phyloP scores from a whole-genome alignment of 495 filamentous ascomycete genomes.

The Durotheca rogersii region DNA sequence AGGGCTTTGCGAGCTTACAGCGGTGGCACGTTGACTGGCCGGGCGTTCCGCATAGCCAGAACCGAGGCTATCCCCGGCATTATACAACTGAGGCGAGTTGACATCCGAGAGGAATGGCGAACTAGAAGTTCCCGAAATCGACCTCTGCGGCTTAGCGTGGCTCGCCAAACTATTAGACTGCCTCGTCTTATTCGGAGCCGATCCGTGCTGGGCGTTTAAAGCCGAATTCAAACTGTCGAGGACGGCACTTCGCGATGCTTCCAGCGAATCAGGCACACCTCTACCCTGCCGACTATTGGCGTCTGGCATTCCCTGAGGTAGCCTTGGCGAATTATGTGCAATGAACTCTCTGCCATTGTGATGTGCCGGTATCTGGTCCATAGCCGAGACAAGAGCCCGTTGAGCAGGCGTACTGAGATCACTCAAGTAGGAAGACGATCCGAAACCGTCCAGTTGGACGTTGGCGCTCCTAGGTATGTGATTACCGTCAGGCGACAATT shows the following conservation, averaged over 20 bases:
- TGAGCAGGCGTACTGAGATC: constrained; percentile 15
- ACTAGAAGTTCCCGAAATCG: constrained; percentile 3
- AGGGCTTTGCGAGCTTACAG: constrained; percentile 9
- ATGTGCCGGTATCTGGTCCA: not conserved
- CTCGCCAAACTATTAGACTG: not conserved
- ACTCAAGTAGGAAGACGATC: constrained; percentile 27
- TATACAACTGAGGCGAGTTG: constrained; percentile 7
- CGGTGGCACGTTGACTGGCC: constrained; percentile 7
- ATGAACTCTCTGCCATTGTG: not conserved
- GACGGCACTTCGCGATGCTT: constrained; percentile 28
- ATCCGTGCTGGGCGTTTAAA: constrained; percentile 31
- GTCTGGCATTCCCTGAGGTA: not conserved
- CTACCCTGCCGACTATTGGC: constrained; percentile 11
- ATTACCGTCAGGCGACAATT: constrained; percentile 14
- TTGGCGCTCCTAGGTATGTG: constrained; percentile 30
- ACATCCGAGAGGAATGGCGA: constrained; percentile 4
- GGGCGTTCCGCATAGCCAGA: constrained; percentile 24
- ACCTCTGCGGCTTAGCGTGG: constrained; percentile 4
- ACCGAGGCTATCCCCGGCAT: not conserved
- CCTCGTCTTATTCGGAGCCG: constrained; percentile 6
- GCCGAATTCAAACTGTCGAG: constrained; percentile 28
- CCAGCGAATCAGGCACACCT: constrained; percentile 16
- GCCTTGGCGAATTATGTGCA: not conserved
- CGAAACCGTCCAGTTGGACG: constrained; percentile 20
- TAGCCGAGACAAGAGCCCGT: not conserved